A percentile compares a stretch with the other conserved stretches of the same genome.
Evolutionary conservation across 176 grass and related monocot species (phyloP).

Genomic region (Chloris gayana): DNA sequence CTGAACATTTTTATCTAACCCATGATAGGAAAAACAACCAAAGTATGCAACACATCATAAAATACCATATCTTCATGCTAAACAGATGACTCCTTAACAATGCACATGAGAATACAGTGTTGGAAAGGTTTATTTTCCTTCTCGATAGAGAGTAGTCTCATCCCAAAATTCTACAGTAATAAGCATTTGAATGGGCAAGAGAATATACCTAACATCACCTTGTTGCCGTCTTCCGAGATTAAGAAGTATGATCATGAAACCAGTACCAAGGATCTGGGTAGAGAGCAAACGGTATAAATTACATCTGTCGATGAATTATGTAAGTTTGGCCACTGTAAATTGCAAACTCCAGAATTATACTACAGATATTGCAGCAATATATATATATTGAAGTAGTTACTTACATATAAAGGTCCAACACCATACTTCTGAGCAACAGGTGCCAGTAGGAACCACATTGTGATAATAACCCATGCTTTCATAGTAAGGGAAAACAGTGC

Average conservation of each 20-base stretch:
- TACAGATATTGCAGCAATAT: background rate
- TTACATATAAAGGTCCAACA: slow-evolving; percentile 91
- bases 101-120: slow-evolving; percentile 21
- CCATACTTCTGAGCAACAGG: slow-evolving; percentile 74
- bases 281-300: slow-evolving; percentile 23
- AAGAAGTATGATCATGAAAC: slow-evolving; percentile 87
- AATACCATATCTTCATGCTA: slow-evolving; percentile 7
- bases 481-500: slow-evolving; percentile 79
- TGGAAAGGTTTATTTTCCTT: background rate
- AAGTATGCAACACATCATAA: slow-evolving; percentile 9
- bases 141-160: background rate
- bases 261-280: slow-evolving; percentile 78
- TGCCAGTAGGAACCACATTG: slow-evolving; percentile 81
- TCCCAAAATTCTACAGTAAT: slow-evolving; percentile 9
- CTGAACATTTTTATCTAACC: background rate
- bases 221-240: slow-evolving; percentile 89
- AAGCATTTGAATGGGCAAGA: background rate
- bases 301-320: slow-evolving; percentile 11
- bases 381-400: slow-evolving; percentile 37
- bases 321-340: background rate
- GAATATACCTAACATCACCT: slow-evolving; percentile 79
- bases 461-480: slow-evolving; percentile 72
- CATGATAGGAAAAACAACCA: background rate
- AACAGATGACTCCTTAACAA: slow-evolving; percentile 2
- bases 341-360: background rate